A percentile compares a stretch with the other conserved stretches of the same genome.
phyloP scores from a whole-genome alignment of 2,329 filamentous ascomycete genomes.

The Metarhizium brunneum region DNA sequence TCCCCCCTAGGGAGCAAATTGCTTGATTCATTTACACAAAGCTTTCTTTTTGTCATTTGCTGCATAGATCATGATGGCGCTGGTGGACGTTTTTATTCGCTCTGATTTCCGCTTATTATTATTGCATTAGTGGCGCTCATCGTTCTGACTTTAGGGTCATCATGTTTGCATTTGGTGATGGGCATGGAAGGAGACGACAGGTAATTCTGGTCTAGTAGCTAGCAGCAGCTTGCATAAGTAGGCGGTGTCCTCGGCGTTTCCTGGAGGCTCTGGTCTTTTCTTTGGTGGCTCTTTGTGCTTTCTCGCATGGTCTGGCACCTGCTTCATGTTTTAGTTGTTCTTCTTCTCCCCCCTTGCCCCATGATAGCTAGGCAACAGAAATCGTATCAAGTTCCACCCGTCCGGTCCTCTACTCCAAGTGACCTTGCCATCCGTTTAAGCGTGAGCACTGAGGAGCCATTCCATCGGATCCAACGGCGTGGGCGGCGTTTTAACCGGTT shows the following conservation, averaged over 20 bases:
- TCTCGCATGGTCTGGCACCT: slow-evolving; percentile 1
- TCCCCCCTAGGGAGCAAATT: slow-evolving; percentile 32
- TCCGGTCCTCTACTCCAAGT: no score
- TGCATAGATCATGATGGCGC: slow-evolving; percentile 3
- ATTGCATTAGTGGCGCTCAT: slow-evolving; percentile 1
- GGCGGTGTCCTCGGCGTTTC: background rate
- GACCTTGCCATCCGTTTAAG: no score
- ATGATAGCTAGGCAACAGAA: slow-evolving; percentile 1
- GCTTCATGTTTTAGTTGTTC: background rate
- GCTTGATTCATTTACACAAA: background rate
- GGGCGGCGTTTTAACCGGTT: no score
- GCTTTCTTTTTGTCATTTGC: slow-evolving; percentile 6
- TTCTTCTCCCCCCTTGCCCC: background rate
- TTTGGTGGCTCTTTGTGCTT: background rate
- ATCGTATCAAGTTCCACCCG: background rate
- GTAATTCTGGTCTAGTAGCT: background rate
- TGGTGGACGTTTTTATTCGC: background rate
- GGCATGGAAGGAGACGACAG: background rate
- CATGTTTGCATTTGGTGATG: background rate
- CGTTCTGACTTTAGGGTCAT: background rate
- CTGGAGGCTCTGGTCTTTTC: background rate
- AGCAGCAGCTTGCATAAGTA: background rate
- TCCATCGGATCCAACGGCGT: no score
- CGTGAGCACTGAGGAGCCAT: no score
- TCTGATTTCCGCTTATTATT: background rate